Conservation (phyloP, 345 rosid genomes). For the Noccaea bulbosa region DNA sequence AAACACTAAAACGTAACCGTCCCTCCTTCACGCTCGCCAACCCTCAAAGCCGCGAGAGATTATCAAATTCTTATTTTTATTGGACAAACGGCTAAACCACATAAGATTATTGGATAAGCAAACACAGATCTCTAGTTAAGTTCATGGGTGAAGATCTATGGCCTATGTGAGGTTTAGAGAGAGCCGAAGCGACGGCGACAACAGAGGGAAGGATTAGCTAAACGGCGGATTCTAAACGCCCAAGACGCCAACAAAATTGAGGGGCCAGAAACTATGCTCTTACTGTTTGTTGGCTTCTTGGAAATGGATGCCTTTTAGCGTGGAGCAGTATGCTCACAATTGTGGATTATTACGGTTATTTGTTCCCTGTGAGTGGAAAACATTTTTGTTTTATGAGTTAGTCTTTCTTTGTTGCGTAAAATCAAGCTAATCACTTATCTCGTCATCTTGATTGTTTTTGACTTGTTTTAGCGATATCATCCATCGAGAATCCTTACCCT, state of each 20-base stretch:
- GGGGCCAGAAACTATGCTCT: conserved; percentile 47
- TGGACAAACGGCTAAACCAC: background rate
- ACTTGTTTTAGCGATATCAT: conserved; percentile 59
- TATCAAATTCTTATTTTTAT: background rate
- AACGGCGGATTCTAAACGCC: no score
- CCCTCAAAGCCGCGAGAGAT: background rate
- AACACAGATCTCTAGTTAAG: background rate
- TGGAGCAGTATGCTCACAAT: conserved; percentile 81
- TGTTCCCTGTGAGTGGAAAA: conserved; percentile 23
- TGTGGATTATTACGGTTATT: conserved; percentile 53
- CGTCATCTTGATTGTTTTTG: background rate
- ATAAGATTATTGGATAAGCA: background rate
- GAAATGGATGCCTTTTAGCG: conserved; percentile 67
- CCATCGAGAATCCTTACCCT: conserved; percentile 82
- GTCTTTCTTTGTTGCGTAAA: background rate
- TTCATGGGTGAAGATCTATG: background rate
- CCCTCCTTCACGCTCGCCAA: background rate
- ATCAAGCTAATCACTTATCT: background rate
- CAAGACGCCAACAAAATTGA: no score
- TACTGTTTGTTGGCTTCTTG: conserved; percentile 68
- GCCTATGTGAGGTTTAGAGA: no score
- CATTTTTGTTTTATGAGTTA: background rate
- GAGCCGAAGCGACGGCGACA: no score
- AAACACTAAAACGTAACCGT: background rate
- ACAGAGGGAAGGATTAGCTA: no score